Percentiles rank a stretch among this genome's conserved stretches.
Evolutionary conservation across 352 stramenopile genomes (phyloP).

Genomic region (Pythium rishiriense): DNA sequence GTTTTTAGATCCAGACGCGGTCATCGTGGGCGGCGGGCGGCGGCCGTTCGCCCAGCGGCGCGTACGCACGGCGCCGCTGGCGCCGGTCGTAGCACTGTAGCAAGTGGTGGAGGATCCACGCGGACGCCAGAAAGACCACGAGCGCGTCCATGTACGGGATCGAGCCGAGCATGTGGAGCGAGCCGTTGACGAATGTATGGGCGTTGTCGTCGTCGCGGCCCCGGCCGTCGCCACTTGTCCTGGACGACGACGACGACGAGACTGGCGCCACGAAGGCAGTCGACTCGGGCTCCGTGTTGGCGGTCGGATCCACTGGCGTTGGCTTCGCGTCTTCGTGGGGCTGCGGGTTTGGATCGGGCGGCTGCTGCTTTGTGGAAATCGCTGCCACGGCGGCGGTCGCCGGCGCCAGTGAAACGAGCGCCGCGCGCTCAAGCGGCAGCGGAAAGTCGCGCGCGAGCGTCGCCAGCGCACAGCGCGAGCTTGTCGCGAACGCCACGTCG

Average conservation of each 20-base stretch:
- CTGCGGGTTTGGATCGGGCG: neutral
- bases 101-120: slow-evolving; percentile 28
- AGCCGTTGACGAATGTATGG: slow-evolving; percentile 13
- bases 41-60: neutral
- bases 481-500: neutral
- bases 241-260: neutral
- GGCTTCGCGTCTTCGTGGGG: too few species aligned
- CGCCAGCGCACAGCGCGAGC: slow-evolving; percentile 8
- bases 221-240: neutral
- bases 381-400: neutral
- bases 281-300: too few species aligned
- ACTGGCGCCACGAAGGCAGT: too few species aligned
- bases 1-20: slow-evolving; percentile 22
- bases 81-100: slow-evolving; percentile 28
- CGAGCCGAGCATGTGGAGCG: slow-evolving; percentile 25
- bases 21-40: neutral
- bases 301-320: too few species aligned
- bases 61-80: slow-evolving; percentile 19
- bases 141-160: slow-evolving; percentile 20
- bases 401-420: neutral
- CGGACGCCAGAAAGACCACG: slow-evolving; percentile 24
- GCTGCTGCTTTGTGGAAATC: neutral
- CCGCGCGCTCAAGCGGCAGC: slow-evolving; percentile 14
- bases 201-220: neutral
- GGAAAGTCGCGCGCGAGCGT: slow-evolving; percentile 7